Conservation (phyloP, 2,329 filamentous ascomycete genomes). For the Pseudogymnoascus destructans region DNA sequence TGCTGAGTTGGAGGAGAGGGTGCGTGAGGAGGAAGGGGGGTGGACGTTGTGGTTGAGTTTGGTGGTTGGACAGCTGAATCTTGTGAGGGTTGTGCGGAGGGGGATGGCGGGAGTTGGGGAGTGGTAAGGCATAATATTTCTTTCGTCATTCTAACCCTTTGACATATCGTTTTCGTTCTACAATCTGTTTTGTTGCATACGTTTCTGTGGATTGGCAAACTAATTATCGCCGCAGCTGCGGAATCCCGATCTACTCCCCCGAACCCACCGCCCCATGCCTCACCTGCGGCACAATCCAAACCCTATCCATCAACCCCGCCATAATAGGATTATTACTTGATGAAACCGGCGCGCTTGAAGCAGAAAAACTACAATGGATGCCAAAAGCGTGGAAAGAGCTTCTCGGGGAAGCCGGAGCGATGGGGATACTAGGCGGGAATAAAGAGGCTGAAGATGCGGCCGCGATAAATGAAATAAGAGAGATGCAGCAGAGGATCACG, state of each 20-base stretch:
- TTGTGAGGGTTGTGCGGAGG: neutral
- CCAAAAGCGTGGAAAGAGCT: constrained; percentile 39
- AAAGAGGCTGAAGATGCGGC: constrained; percentile 13
- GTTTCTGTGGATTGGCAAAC: neutral
- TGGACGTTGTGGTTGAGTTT: neutral
- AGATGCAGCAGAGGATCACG: constrained; percentile 37
- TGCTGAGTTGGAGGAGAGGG: constrained; percentile 32
- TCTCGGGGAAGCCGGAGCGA: constrained; percentile 30
- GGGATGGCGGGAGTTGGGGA: neutral
- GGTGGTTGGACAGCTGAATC: neutral
- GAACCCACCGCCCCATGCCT: constrained; percentile 28
- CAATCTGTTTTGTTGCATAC: neutral
- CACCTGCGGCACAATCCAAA: constrained; percentile 26
- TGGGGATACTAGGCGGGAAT: constrained; percentile 27
- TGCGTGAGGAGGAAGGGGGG: neutral
- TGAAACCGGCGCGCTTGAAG: constrained; percentile 40
- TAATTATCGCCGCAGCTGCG: constrained; percentile 32
- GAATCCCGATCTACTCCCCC: constrained; percentile 41
- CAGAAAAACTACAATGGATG: constrained; percentile 41
- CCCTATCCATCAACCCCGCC: constrained; percentile 30
- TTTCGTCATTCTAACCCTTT: neutral
- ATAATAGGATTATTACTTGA: constrained; percentile 33
- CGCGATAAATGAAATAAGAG: constrained; percentile 30
- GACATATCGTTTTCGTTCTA: neutral
- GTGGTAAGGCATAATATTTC: constrained; percentile 12